phyloP scores from a whole-genome alignment of 768 basidiomycete genomes.

The Tubosaeta sp. region DNA sequence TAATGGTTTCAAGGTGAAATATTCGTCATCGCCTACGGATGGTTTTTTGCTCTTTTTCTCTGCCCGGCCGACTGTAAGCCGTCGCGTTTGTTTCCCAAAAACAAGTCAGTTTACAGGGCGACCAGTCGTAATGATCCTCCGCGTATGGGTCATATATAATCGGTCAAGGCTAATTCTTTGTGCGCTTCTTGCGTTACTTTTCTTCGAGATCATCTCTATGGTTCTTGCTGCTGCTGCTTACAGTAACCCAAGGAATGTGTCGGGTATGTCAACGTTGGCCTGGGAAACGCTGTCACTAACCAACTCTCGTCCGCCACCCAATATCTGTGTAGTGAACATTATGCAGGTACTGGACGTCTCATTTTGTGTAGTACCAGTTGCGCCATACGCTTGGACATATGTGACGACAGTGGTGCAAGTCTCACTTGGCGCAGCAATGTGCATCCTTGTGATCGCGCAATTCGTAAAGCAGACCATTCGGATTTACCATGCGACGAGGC shows the following conservation, averaged over 20 bases:
- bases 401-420: not conserved
- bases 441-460: not conserved
- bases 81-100: not conserved
- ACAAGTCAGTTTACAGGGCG: not conserved
- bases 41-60: not conserved
- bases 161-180: constrained; percentile 5
- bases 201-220: not conserved
- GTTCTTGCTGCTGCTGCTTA: not conserved
- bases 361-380: not conserved
- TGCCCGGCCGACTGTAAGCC: constrained; percentile 5
- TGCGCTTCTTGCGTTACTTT: not conserved
- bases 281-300: not conserved
- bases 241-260: not conserved
- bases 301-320: not conserved
- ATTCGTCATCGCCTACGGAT: not conserved
- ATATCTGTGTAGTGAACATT: not conserved
- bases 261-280: not conserved
- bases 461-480: constrained; percentile 2
- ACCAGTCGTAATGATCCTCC: constrained; percentile 2
- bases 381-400: not conserved
- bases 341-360: not conserved
- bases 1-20: not conserved
- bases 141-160: constrained; percentile 12
- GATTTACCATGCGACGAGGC: not conserved
- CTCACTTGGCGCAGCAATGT: not conserved